Conservation (phyloP, 371 early-diverging fungal species). For the Actinomortierella ambigua region DNA sequence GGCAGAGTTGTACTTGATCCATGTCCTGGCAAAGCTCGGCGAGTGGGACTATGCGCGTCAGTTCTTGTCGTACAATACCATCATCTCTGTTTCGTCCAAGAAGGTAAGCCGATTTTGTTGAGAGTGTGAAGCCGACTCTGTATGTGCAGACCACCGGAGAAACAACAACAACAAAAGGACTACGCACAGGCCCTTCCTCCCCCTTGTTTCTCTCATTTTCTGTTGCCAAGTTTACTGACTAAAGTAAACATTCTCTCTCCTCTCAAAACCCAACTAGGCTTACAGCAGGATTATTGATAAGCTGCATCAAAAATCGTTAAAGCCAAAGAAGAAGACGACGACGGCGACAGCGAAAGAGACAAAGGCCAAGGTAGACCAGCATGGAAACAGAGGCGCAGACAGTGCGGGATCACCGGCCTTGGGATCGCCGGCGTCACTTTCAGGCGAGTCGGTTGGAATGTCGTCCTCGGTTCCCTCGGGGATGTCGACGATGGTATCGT, state of each 20-base stretch:
- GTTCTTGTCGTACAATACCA: slow-evolving; percentile 51
- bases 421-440: too few species aligned
- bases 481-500: too few species aligned
- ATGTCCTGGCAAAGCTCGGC: slow-evolving; percentile 51
- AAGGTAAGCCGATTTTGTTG: slow-evolving; percentile 29
- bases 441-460: too few species aligned
- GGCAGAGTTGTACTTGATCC: slow-evolving; percentile 55
- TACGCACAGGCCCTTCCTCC: not conserved
- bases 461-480: too few species aligned
- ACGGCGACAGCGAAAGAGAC: too few species aligned
- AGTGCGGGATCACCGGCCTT: too few species aligned
- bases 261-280: slow-evolving; percentile 6
- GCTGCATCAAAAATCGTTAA: slow-evolving; percentile 31
- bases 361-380: too few species aligned
- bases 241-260: not conserved
- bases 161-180: too few species aligned
- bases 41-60: slow-evolving; percentile 49
- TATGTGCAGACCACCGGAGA: too few species aligned
- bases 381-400: too few species aligned
- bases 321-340: slow-evolving; percentile 28
- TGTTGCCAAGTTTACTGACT: too few species aligned
- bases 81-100: slow-evolving; percentile 41
- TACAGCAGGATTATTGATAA: slow-evolving; percentile 33
- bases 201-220: too few species aligned
- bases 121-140: not conserved